Conservation (phyloP, 257 asterid genomes). For the Mentha longifolia region DNA sequence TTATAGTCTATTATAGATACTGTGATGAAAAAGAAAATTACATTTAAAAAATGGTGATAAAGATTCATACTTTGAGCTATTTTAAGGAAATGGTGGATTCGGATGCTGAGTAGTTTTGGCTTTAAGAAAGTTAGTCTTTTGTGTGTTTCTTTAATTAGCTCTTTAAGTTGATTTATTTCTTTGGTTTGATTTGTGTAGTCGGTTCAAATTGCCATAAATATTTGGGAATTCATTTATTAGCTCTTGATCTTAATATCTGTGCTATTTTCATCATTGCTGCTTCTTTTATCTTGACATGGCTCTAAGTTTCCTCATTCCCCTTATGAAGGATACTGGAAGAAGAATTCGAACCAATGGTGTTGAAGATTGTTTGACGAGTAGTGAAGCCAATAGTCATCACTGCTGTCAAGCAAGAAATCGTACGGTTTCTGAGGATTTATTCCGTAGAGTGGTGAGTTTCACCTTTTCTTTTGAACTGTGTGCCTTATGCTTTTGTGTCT, state of each 20-base stretch:
- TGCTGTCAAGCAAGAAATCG: slow-evolving; percentile 24
- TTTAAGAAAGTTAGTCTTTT: not conserved
- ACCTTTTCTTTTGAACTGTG: not conserved
- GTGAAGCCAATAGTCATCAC: slow-evolving; percentile 38
- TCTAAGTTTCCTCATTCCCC: not conserved
- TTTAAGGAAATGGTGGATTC: not conserved
- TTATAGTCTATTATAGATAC: too few relatives aligned
- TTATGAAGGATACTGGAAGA: slow-evolving; percentile 36
- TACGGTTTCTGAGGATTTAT: slow-evolving; percentile 35
- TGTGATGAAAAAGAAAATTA: too few relatives aligned
- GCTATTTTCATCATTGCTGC: not conserved
- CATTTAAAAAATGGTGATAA: not conserved
- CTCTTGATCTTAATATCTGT: not conserved
- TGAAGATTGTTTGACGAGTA: slow-evolving; percentile 11
- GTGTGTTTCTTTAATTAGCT: too few relatives aligned
- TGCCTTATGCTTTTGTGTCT: not conserved
- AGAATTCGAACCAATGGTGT: slow-evolving; percentile 39
- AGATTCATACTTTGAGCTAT: slow-evolving; percentile 1
- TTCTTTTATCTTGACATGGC: slow-evolving; percentile 15
- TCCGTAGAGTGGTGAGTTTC: slow-evolving; percentile 46
- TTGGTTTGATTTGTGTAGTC: too few relatives aligned
- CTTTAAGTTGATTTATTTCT: too few relatives aligned
- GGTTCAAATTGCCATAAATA: too few relatives aligned
- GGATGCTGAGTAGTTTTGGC: not conserved
- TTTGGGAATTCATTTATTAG: not conserved